phyloP scores from a whole-genome alignment of 345 rosid genomes.

The Durio zibethinus region DNA sequence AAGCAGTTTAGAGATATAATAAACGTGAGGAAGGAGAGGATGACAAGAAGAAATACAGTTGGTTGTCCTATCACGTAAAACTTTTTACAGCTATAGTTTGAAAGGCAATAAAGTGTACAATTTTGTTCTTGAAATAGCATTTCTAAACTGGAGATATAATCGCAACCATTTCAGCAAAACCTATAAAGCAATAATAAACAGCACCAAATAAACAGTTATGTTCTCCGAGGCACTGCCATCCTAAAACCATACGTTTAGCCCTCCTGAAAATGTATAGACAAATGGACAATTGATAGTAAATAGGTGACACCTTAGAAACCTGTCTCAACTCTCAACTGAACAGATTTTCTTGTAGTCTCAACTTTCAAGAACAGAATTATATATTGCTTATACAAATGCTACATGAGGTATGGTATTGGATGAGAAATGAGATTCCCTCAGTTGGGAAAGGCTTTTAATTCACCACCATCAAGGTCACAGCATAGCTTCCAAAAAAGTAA shows the following conservation, averaged over 20 bases:
- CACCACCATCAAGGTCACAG: background rate
- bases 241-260: background rate
- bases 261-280: background rate
- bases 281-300: background rate
- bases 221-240: background rate
- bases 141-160: background rate
- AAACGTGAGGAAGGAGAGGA: too few relatives aligned
- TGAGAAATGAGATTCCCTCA: background rate
- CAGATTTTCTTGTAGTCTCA: background rate
- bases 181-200: background rate
- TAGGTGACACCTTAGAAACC: background rate
- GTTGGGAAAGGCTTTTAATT: background rate
- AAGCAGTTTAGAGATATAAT: background rate
- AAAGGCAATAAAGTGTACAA: background rate
- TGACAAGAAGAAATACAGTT: background rate
- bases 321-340: background rate
- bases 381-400: background rate
- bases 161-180: background rate
- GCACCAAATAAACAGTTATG: background rate
- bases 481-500: background rate
- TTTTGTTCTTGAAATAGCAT: background rate
- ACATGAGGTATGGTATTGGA: background rate
- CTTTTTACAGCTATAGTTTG: background rate
- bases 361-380: background rate
- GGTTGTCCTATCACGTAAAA: background rate